Conservation (phyloP, 371 early-diverging fungal genomes). For the Mucor piriformis region DNA sequence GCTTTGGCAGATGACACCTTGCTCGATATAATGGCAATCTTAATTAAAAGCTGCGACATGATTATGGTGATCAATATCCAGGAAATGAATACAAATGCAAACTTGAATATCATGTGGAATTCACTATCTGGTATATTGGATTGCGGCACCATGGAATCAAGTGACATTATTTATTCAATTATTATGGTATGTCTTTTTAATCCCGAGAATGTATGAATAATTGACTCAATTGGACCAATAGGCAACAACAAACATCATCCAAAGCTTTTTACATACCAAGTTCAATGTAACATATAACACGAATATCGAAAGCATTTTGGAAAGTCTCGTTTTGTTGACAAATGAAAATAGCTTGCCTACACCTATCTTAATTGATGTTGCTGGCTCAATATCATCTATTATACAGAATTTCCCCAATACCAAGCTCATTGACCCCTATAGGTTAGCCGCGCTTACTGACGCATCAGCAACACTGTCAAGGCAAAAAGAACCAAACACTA, state of each 20-base stretch:
- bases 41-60: too few relatives aligned
- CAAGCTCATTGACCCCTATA: background rate
- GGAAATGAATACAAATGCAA: too few relatives aligned
- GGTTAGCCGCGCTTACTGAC: background rate
- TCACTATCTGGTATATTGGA: too few relatives aligned
- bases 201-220: background rate
- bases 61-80: too few relatives aligned
- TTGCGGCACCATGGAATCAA: too few relatives aligned
- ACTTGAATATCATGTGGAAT: too few relatives aligned
- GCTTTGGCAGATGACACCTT: too few relatives aligned
- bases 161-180: background rate
- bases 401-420: background rate
- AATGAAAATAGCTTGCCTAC: too few relatives aligned
- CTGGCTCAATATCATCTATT: background rate
- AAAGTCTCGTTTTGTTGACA: background rate
- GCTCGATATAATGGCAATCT: too few relatives aligned
- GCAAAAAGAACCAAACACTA: background rate
- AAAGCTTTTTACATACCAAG: background rate
- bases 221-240: background rate
- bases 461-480: background rate
- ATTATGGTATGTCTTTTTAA: background rate
- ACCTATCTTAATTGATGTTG: background rate
- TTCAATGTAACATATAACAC: background rate
- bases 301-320: background rate
- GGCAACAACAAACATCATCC: background rate